Percentiles rank a stretch among this genome's conserved stretches.
Conservation (phyloP, 1,139 yeast genomes). For the Suhomyces taliae region DNA sequence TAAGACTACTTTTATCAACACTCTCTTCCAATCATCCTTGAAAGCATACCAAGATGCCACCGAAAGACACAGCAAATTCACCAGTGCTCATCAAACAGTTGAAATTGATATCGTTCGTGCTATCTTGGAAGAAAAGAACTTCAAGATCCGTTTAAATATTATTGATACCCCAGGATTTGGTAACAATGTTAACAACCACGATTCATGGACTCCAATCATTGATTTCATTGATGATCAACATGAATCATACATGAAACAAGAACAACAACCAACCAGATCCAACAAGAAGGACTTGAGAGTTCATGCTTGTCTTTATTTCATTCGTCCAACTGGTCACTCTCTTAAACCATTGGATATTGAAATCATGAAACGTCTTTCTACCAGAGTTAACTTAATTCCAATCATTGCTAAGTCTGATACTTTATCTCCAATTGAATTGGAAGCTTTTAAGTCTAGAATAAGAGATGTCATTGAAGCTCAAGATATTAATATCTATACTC, state of each 20-base stretch:
- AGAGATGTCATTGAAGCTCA: slow-evolving; percentile 92
- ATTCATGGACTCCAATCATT: slow-evolving; percentile 90
- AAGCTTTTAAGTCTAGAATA: slow-evolving; percentile 78
- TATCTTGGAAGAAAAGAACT: slow-evolving; percentile 87
- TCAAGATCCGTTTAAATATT: slow-evolving; percentile 78
- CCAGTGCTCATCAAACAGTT: slow-evolving; percentile 72
- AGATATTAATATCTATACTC: slow-evolving; percentile 85
- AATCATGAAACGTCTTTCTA: slow-evolving; percentile 82
- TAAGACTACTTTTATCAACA: slow-evolving; percentile 90
- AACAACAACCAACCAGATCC: slow-evolving; percentile 83
- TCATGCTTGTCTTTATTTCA: slow-evolving; percentile 92
- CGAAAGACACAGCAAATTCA: slow-evolving; percentile 67
- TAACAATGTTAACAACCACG: slow-evolving; percentile 89
- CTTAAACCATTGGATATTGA: slow-evolving; percentile 93
- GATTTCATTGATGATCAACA: slow-evolving; percentile 98
- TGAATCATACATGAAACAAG: slow-evolving; percentile 91
- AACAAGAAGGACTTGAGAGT: slow-evolving; percentile 82
- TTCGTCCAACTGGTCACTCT: slow-evolving; percentile 95
- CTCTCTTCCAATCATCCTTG: slow-evolving; percentile 75
- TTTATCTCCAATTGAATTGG: slow-evolving; percentile 77
- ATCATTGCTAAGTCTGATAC: slow-evolving; percentile 96
- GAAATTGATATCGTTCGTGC: slow-evolving; percentile 91
- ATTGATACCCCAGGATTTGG: slow-evolving; percentile 99
- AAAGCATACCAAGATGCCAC: slow-evolving; percentile 65
- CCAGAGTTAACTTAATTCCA: slow-evolving; percentile 92